Conservation (phyloP, 2,329 filamentous ascomycete genomes). For the Thelonectria discophora region DNA sequence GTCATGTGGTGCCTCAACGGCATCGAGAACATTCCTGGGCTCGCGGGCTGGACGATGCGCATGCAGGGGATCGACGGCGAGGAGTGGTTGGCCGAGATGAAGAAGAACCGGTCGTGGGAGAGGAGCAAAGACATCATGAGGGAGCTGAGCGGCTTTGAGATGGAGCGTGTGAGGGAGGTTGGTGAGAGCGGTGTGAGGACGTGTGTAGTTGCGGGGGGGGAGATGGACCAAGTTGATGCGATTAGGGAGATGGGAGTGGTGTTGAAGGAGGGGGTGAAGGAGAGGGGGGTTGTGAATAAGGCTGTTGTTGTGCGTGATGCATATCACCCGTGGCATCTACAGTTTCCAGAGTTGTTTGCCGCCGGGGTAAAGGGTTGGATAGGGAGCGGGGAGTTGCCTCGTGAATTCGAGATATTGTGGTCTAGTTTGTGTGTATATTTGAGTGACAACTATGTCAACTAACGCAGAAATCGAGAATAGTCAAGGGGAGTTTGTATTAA, state of each 20-base stretch:
- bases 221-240: constrained; percentile 27
- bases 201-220: constrained; percentile 26
- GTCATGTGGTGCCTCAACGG: constrained; percentile 9
- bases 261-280: constrained; percentile 1
- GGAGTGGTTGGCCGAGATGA: constrained; percentile 18
- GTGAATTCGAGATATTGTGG: constrained; percentile 8
- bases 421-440: background rate
- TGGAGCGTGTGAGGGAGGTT: constrained; percentile 11
- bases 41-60: constrained; percentile 9
- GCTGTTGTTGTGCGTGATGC: constrained; percentile 27
- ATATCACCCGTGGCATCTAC: constrained; percentile 31
- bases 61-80: constrained; percentile 27
- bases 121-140: background rate
- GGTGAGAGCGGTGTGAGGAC: constrained; percentile 5
- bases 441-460: no score
- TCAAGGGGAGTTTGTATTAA: no score
- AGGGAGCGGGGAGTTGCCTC: background rate
- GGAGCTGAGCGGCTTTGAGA: constrained; percentile 10
- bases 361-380: constrained; percentile 24
- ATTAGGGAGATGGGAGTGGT: constrained; percentile 15
- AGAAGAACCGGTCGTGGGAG: constrained; percentile 25
- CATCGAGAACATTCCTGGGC: constrained; percentile 10
- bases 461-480: no score
- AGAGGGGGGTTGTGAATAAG: constrained; percentile 12
- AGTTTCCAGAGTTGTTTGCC: constrained; percentile 27